Evolutionary conservation across 1,284 basidiomycete species (phyloP), one percentile per base, ranked within the genome.

Genomic region (Puccinia novopanici): DNA sequence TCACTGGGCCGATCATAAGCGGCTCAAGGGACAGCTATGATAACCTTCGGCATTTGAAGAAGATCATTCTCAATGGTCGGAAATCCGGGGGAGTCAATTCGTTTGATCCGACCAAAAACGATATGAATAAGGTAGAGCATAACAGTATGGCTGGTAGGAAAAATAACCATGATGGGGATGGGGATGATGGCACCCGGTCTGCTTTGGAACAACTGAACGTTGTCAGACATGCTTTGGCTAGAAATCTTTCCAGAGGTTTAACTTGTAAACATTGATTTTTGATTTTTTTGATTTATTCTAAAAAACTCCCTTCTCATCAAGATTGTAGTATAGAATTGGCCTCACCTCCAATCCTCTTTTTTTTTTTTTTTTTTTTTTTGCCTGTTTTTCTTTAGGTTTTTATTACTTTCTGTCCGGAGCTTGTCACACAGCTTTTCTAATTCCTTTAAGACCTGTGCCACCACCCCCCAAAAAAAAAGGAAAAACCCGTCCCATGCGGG

Each of bases 221-320:
- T 17, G 65, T 80, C 48, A 57, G 77, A 65, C 72, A 80, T 37
- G 67, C 77, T 34, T 45, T 80, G 19, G 52, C 77, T 37, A 61
- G 70, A 37, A 54, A 80, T 73, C 72, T 80, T n/a, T 34, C 77
- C 50, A n/a, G 68, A 54, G n/a, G 68, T 80, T 73, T 80, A 30
- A 80, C 70, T 63, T 50, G 67, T 65, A 80, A 80, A 65, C 55
- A 80, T 63, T 72, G 24, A 72, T 74, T n/a, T 42, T 42, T 40
- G 5, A 30, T 73, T 22, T 40, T 55, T 52, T 37, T n/a, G n/a
- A n/a, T n/a, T n/a, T n/a, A n/a, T n/a, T n/a, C n/a, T n/a, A n/a
- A n/a, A n/a, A n/a, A 15, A 52, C 54, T 71, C 12, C 48, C n/a
- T n/a, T 22, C 19, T 17, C 27, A 67, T 45, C 2, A 45, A 45